phyloP scores from a whole-genome alignment of 495 filamentous ascomycete genomes.

The Clohesyomyces aquaticus region DNA sequence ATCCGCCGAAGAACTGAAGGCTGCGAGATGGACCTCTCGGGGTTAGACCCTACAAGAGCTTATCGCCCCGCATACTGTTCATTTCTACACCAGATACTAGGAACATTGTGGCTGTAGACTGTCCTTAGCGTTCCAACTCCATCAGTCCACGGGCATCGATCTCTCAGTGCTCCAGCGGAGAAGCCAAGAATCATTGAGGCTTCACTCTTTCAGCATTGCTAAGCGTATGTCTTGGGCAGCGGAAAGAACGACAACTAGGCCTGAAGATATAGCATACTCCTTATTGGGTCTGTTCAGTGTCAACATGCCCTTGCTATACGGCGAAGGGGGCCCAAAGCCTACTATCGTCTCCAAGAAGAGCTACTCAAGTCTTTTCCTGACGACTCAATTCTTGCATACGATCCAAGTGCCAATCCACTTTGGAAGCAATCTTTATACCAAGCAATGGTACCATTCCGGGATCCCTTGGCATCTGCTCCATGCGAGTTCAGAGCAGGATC shows the following conservation, averaged over 20 bases:
- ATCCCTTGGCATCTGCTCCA: too few species aligned
- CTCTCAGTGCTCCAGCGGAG: too few species aligned
- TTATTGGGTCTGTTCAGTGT: slow-evolving; percentile 20
- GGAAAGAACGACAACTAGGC: slow-evolving; percentile 3
- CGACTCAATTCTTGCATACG: slow-evolving; percentile 10
- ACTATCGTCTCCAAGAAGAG: slow-evolving; percentile 21
- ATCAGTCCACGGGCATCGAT: too few species aligned
- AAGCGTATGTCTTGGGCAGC: slow-evolving; percentile 22
- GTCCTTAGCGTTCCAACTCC: too few species aligned
- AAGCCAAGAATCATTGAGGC: background rate
- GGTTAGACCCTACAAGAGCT: too few species aligned
- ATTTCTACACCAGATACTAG: too few species aligned
- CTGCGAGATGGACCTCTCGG: too few species aligned
- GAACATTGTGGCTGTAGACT: too few species aligned
- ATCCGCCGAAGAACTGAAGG: too few species aligned
- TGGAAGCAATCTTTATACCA: background rate
- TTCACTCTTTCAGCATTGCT: background rate
- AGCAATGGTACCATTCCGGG: too few species aligned
- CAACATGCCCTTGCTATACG: slow-evolving; percentile 20
- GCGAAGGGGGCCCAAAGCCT: slow-evolving; percentile 7
- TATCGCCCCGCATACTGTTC: too few species aligned
- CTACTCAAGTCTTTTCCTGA: slow-evolving; percentile 5
- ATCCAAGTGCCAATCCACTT: background rate
- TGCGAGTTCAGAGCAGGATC: too few species aligned
- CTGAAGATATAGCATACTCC: slow-evolving; percentile 19